Base-by-base conservation (phyloP, 768 basidiomycete species). In the Mycena floridula region DNA sequence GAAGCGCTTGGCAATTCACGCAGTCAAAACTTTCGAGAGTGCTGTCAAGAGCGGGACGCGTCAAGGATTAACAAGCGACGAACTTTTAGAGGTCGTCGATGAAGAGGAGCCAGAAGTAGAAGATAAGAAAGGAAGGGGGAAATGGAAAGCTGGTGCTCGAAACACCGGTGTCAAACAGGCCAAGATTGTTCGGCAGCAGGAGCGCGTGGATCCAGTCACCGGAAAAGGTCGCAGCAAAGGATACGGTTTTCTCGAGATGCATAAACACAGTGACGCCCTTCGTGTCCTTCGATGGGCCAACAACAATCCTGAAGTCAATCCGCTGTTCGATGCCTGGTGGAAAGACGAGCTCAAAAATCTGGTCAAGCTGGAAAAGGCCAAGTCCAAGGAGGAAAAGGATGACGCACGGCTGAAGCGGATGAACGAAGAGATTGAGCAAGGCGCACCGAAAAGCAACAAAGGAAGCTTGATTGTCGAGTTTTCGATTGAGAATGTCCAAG, bases 181-280 rank as follows among this genome's bases (percentile, higher is more conserved):
- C 15, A 99, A 99, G 69, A 85, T 99, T 49, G 83, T 96, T 12
- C 82, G 95, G 9, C 87, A 91, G 61, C 69, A 73, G 11, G 94
- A 96, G 50, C 83, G 90, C n/a, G 75, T 94, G 44, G 95, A 98
- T 57, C 72, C 87, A 3, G 60, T 94, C 30, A 91, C 88, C 0
- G 89, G 88, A 3, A 86, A 89, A 54, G 90, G 90, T 1, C 76
- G 85, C 43, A 89, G 86, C 55, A 91, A 88, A 59, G 95, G 96
- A 1, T 99, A 97, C 55, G 96, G 95, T 8, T 98, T 99, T 67
- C 57, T 98, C 25, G 95, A 98, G 68, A 77, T 96, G 76, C 68
- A 81, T 39, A 76, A 70, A 22, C 96, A 99, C 54, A 81, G 85
- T 5, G 91, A 98, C 59, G 92, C 95, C 5, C 68, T 99, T 20